Conservation (phyloP, 2,329 filamentous ascomycete genomes). For the Botrytis pseudocinerea region DNA sequence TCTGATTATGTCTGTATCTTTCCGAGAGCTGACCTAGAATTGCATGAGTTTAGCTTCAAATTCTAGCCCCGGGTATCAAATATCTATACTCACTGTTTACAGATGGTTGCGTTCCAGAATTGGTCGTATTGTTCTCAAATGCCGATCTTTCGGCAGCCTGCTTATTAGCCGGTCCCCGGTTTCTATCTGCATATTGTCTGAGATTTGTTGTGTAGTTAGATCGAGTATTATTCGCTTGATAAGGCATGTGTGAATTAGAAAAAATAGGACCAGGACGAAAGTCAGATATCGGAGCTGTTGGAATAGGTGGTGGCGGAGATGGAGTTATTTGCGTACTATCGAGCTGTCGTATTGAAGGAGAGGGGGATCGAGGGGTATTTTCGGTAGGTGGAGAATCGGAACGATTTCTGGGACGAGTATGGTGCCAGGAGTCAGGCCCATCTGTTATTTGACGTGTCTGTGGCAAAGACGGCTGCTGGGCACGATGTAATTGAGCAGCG, state of each 20-base stretch:
- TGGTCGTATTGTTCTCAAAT: constrained; percentile 12
- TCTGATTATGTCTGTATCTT: constrained; percentile 22
- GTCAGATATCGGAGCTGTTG: constrained; percentile 22
- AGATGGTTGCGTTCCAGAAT: background rate
- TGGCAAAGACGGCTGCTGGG: background rate
- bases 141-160: constrained; percentile 1
- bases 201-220: constrained; percentile 19
- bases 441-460: constrained; percentile 23
- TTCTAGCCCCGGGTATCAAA: background rate
- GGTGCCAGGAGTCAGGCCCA: constrained; percentile 22
- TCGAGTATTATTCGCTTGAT: constrained; percentile 18
- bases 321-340: constrained; percentile 23
- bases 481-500: constrained; percentile 20
- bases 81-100: constrained; percentile 13
- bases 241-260: constrained; percentile 23
- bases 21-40: constrained; percentile 16
- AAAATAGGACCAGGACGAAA: constrained; percentile 19
- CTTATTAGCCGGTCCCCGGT: constrained; percentile 12
- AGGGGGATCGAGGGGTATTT: constrained; percentile 14
- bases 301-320: constrained; percentile 24
- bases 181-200: constrained; percentile 23
- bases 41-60: background rate
- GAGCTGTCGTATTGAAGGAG: constrained; percentile 16
- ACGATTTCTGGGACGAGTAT: constrained; percentile 19
- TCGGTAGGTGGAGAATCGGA: constrained; percentile 14